phyloP scores from a whole-genome alignment of 169 alveolate species.

The Cryptosporidium xiaoi region DNA sequence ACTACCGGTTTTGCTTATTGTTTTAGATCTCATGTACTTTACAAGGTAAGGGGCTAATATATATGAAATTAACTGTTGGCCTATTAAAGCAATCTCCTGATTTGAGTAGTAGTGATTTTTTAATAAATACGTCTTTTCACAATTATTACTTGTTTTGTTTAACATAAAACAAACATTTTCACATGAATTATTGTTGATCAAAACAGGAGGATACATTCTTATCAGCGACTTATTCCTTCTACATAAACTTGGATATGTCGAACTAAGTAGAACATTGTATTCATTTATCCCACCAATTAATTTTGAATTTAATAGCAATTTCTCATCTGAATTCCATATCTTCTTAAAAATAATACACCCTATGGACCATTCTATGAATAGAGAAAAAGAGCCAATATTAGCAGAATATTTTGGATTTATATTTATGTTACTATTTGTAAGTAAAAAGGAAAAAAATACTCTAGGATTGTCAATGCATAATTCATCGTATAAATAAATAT shows the following conservation, averaged over 20 bases:
- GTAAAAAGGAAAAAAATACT: slow-evolving; percentile 54
- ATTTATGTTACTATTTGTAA: slow-evolving; percentile 49
- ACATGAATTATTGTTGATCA: neutral
- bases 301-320: slow-evolving; percentile 7
- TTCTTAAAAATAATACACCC: slow-evolving; percentile 52
- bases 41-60: slow-evolving; percentile 63
- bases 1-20: slow-evolving; percentile 9
- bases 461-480: slow-evolving; percentile 52
- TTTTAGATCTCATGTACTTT: slow-evolving; percentile 39
- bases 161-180: neutral
- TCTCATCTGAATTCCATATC: slow-evolving; percentile 64
- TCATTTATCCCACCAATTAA: slow-evolving; percentile 47
- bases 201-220: slow-evolving; percentile 4
- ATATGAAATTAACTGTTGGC: slow-evolving; percentile 50
- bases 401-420: slow-evolving; percentile 57
- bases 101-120: neutral
- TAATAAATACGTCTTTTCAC: neutral
- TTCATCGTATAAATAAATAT: slow-evolving; percentile 1
- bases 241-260: slow-evolving; percentile 9
- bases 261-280: slow-evolving; percentile 5
- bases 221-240: slow-evolving; percentile 19
- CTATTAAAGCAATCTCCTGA: slow-evolving; percentile 30
- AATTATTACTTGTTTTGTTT: neutral
- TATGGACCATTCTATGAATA: slow-evolving; percentile 52
- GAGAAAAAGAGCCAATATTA: slow-evolving; percentile 41